Evolutionary conservation across 2,329 filamentous ascomycete species (phyloP).

Genomic region (Phaeosphaeriaceae sp.): DNA sequence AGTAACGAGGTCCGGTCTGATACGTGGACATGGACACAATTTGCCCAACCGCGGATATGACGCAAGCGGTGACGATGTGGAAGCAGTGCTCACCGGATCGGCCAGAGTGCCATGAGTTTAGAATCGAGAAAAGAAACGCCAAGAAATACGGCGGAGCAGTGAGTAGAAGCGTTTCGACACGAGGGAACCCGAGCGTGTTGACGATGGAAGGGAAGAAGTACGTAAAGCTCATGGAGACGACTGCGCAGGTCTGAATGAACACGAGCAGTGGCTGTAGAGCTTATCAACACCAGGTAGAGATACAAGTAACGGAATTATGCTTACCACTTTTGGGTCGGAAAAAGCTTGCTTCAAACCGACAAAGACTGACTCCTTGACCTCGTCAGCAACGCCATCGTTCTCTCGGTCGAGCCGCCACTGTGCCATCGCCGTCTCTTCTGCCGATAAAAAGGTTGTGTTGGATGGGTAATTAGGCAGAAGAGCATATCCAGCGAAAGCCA

Average conservation of each 20-base stretch:
- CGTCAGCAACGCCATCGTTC: constrained; percentile 21
- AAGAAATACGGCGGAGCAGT: constrained; percentile 66
- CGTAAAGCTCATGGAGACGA: constrained; percentile 58
- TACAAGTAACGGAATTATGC: background rate
- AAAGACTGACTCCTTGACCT: constrained; percentile 22
- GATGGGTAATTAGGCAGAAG: constrained; percentile 59
- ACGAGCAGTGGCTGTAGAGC: constrained; percentile 31
- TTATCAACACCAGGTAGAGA: constrained; percentile 53
- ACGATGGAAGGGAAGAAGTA: constrained; percentile 72
- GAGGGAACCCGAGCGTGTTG: constrained; percentile 63
- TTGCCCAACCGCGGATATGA: constrained; percentile 21
- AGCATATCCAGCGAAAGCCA: constrained; percentile 49
- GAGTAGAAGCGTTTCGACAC: constrained; percentile 61
- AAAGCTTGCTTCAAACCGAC: constrained; percentile 58
- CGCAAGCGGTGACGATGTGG: constrained; percentile 36
- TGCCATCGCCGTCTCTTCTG: constrained; percentile 27
- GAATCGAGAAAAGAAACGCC: constrained; percentile 63
- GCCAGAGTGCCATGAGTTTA: constrained; percentile 63
- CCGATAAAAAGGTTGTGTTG: constrained; percentile 52
- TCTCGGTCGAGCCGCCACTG: constrained; percentile 29
- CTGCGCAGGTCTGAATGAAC: constrained; percentile 61
- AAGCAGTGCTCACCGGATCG: constrained; percentile 62
- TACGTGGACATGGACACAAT: constrained; percentile 57
- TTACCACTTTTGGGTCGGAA: constrained; percentile 55
- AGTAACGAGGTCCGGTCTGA: constrained; percentile 61